Evolutionary conservation across 306 rosid genomes (phyloP).

Genomic region (Trichosanthes cucumerina): DNA sequence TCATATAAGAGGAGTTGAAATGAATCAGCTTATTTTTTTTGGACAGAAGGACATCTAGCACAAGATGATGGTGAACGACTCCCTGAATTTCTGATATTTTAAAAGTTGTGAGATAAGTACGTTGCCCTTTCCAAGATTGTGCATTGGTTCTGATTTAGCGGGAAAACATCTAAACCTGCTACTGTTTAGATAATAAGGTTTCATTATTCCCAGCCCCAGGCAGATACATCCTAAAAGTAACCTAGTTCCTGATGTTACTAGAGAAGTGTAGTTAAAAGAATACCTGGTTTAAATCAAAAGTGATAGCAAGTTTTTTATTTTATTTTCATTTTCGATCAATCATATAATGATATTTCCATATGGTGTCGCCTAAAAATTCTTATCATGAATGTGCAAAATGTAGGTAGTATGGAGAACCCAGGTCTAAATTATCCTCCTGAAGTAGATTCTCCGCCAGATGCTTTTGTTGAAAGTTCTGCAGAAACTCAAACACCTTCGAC

Average conservation of each 20-base stretch:
- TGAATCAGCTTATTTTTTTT: not conserved
- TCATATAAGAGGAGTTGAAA: not conserved
- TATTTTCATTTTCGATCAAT: not conserved
- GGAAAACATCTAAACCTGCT: not conserved
- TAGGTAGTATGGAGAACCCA: slow-evolving; percentile 66
- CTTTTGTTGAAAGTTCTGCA: slow-evolving; percentile 66
- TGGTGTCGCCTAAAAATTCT: not conserved
- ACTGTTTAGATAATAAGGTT: not conserved
- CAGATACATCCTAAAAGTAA: not conserved
- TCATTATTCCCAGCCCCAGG: not conserved
- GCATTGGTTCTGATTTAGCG: not conserved
- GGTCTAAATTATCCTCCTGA: slow-evolving; percentile 84
- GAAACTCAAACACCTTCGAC: slow-evolving; percentile 61
- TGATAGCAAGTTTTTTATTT: not conserved
- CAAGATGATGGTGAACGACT: not conserved
- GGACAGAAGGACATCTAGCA: not conserved
- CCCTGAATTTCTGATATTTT: not conserved
- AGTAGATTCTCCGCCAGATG: slow-evolving; percentile 83
- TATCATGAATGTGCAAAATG: slow-evolving; percentile 7
- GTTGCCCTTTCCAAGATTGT: not conserved
- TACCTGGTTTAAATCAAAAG: not conserved
- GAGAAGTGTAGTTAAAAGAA: not conserved
- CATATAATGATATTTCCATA: not conserved
- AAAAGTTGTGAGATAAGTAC: not conserved
- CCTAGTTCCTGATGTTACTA: not conserved